Evolutionary conservation across 176 grass and related monocot genomes (phyloP), one percentile per base, ranked within the genome.

Genomic region (Eragrostis nindensis): DNA sequence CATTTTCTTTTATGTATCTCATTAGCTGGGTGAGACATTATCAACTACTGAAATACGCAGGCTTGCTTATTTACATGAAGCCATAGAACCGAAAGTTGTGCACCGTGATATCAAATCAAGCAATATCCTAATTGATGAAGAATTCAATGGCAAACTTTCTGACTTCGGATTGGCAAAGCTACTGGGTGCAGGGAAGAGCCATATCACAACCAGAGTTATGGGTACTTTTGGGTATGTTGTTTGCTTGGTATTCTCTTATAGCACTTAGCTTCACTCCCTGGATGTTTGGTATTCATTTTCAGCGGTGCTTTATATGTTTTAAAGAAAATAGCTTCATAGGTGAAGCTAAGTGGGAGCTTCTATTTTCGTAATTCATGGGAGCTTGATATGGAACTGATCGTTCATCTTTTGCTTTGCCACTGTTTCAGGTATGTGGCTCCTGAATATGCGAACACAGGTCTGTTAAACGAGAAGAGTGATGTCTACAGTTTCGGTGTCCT

Each of bases 381-480:
- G 5, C 36, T 21, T 68, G 5, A 21, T 32, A 68, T 27, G 15
- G 9, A 55, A 56, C 42, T 15, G 18, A 11, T 6, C 0, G 8
- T 27, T 68, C n/a, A 68, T 41, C 1, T 7, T 81, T 14, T 68
- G 10, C 59, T 71, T 62, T 60, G 66, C 16, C 25, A 77, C 30
- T 22, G 7, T 78, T n/a, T 75, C 69, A 69, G 77, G 64, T 80
- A 80, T 69, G 77, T 80, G 8, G 77, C 77, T 48, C 86, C 86
- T 66, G 86, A 87, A 83, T 87, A 83, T 78, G 86, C 86, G 7
- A 77, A 87, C 62, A 83, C 86, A 47, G 86, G 86, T 39, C 52
- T 82, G 15, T 52, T 87, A 10, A 87, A 87, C 55, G 86, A 87
- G 73, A 87, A 70, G 45, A 87, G 86, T 0, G 86, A 87, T 21